Base-by-base conservation (phyloP, 768 basidiomycete species). In the Suillus luteus region DNA sequence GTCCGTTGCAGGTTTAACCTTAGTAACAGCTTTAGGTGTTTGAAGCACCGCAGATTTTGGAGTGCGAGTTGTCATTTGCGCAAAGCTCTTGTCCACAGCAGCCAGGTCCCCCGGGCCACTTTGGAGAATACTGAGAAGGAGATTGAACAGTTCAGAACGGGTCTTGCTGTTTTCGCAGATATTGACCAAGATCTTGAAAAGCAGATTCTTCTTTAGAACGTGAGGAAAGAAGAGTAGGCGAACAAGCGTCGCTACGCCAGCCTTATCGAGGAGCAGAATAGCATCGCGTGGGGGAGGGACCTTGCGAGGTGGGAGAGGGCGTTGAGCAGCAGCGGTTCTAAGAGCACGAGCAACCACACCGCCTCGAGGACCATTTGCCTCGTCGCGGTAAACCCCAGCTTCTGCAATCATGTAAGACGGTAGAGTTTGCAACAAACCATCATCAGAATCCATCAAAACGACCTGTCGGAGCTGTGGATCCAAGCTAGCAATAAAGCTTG, bases 151-250 rank as follows among this genome's bases (percentile, higher is more conserved):
- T 68, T 99, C 97, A 6, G 86, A 88, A 22, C 97, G 85, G 0
- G 96, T 95, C 71, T 91, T 93, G 3, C 87, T 80, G 73, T 99
- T 99, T 78, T 99, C 96, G 78, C 95, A 99, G 9, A 99, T 82
- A 73, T 99, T 96, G 66, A 94, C 89, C 41, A 99, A 86, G 1
- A 97, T 89, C 71, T 90, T 92, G 75, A 94, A 93, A 14, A 99
- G 82, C 27, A 92, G 77, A 57, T 85, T 90, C 78, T 94, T 95
- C 77, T 87, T 88, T 64, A 93, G 80, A 24, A 95, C 89, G 68
- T 97, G 93, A 5, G 97, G 97, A 83, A 95, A 97, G 83, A 99
- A 99, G 24, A 99, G 84, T 9, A 99, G 85, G 59, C 96, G 88
- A 48, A 98, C 88, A 19, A 99, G 86, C 27, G 90, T 89, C 0